Conservation (phyloP, 179 eudicot species). For the Spinacia oleracea region DNA sequence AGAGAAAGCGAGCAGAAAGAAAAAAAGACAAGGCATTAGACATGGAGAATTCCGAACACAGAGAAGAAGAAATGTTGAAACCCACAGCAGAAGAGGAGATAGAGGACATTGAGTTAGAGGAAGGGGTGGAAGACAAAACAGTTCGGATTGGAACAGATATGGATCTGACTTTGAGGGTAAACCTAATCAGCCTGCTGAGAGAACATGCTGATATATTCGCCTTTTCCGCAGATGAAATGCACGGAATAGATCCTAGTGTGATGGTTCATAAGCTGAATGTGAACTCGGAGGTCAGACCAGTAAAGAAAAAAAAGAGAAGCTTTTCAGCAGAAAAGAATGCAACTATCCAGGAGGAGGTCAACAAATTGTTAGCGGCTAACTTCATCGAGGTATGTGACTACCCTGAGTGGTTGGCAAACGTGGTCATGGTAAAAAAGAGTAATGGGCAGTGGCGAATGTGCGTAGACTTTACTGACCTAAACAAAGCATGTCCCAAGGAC, state of each 20-base stretch:
- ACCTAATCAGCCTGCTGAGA: background rate
- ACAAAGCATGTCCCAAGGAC: background rate
- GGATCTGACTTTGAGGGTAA: background rate
- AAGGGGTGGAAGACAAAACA: background rate
- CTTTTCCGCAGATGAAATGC: background rate
- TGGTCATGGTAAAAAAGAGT: background rate
- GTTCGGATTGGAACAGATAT: background rate
- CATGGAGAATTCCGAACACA: background rate
- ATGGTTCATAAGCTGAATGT: background rate
- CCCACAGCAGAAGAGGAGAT: background rate
- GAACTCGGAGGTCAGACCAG: too few relatives aligned
- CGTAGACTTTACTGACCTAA: background rate
- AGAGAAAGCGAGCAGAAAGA: background rate
- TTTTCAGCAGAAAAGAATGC: background rate
- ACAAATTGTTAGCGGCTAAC: background rate
- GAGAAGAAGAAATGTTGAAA: background rate
- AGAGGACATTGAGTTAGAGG: too few relatives aligned
- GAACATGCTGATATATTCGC: background rate
- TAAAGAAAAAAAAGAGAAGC: background rate
- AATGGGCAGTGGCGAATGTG: background rate
- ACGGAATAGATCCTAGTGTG: background rate
- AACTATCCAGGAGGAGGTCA: background rate
- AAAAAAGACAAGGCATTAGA: too few relatives aligned
- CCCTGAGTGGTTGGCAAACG: background rate
- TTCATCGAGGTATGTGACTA: background rate